phyloP scores from a whole-genome alignment of 371 early-diverging fungal species.

The Mucor velutinosus region DNA sequence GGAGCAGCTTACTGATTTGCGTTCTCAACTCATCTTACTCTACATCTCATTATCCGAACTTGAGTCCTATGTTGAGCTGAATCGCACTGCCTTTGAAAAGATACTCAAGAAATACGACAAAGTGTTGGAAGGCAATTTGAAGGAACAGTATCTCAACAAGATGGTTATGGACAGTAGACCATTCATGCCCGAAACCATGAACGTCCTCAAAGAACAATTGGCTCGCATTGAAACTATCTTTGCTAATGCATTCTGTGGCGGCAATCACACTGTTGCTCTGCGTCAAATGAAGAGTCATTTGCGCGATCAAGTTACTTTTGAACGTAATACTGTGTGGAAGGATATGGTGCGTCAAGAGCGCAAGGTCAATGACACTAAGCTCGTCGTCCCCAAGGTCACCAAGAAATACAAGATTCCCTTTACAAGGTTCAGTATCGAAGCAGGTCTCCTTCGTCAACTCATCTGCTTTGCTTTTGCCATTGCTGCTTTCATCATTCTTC shows the following conservation, averaged over 20 bases:
- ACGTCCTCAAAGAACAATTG: constrained; percentile 51
- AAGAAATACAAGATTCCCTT: constrained; percentile 49
- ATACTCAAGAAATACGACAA: constrained; percentile 97
- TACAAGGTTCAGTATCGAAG: constrained; percentile 22
- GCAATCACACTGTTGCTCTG: constrained; percentile 53
- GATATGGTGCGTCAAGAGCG: constrained; percentile 82
- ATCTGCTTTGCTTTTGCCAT: constrained; percentile 51
- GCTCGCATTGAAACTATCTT: constrained; percentile 62
- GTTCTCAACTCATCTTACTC: constrained; percentile 59
- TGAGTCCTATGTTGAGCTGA: constrained; percentile 87
- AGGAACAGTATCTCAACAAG: constrained; percentile 57
- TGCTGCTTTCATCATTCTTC: constrained; percentile 54
- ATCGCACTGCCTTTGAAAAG: constrained; percentile 93
- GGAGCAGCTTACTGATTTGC: constrained; percentile 26
- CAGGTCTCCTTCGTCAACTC: constrained; percentile 27
- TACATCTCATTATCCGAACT: constrained; percentile 84
- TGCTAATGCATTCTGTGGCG: constrained; percentile 64
- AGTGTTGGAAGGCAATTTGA: constrained; percentile 61
- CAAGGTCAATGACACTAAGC: constrained; percentile 50
- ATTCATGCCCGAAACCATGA: constrained; percentile 58
- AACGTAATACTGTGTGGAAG: constrained; percentile 83
- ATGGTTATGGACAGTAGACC: constrained; percentile 64
- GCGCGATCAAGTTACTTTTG: constrained; percentile 76
- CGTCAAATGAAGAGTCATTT: constrained; percentile 70
- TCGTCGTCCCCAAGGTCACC: constrained; percentile 47